These are phyloP conservation scores for Colletotrichum australisinense DNA, from an alignment of 2,329 filamentous ascomycete genomes.

Conservation along the genomic window DNA sequence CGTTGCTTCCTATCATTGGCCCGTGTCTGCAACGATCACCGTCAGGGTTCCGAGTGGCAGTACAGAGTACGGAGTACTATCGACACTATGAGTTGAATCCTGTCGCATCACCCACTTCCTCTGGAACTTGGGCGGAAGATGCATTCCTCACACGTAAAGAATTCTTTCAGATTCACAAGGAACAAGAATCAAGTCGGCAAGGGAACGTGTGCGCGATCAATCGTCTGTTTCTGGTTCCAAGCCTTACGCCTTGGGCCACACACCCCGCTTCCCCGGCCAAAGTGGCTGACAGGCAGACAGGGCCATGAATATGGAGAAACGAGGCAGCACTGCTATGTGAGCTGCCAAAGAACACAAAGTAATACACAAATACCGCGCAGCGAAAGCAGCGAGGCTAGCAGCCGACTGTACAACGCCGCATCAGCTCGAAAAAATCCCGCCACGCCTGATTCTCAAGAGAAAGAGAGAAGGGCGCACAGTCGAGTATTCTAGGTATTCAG, in stretches of 20 bases:
- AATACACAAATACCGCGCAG: background rate
- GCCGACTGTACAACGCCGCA: background rate
- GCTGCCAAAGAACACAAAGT: background rate
- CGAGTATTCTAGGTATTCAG: background rate
- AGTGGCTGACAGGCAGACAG: constrained; percentile 22
- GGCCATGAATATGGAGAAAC: background rate
- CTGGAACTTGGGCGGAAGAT: background rate
- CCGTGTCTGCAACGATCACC: constrained; percentile 18
- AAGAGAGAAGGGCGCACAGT: background rate
- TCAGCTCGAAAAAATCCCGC: background rate
- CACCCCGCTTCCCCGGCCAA: background rate
- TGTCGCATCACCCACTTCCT: background rate
- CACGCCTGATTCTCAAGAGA: background rate
- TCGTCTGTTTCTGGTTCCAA: background rate
- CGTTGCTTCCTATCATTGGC: constrained; percentile 6
- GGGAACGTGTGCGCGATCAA: background rate
- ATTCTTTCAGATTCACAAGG: background rate
- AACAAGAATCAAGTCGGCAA: background rate
- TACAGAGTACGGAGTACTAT: background rate
- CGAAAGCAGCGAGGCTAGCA: background rate
- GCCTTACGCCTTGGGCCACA: background rate
- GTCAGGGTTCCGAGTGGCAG: constrained; percentile 4
- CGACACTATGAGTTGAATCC: background rate
- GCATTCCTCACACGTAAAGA: background rate
- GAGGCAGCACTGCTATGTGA: background rate